Conservation (phyloP, 2,329 filamentous ascomycete species). For the Orbilia javanica region DNA sequence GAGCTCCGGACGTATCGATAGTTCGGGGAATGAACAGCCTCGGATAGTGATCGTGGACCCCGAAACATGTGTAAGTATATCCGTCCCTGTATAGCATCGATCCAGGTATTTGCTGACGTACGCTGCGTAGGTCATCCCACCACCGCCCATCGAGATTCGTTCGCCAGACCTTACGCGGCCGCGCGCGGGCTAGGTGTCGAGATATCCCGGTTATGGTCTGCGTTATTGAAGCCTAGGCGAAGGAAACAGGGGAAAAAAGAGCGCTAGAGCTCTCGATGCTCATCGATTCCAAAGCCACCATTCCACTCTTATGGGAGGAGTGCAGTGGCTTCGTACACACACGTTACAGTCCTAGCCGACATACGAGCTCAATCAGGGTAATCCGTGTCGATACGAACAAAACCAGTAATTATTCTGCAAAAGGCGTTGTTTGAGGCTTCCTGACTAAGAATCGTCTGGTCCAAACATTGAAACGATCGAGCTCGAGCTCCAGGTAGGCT, state of each 20-base stretch:
- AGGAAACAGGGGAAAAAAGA: background rate
- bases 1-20: background rate
- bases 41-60: background rate
- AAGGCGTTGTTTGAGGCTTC: constrained; percentile 22
- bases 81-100: background rate
- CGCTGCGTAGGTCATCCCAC: background rate
- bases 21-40: background rate
- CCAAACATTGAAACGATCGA: constrained; percentile 2
- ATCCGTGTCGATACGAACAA: constrained; percentile 5
- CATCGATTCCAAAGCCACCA: background rate
- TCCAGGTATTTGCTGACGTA: constrained; percentile 6
- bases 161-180: constrained; percentile 1
- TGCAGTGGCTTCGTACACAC: background rate
- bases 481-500: background rate
- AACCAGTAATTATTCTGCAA: background rate
- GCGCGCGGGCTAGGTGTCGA: background rate
- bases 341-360: background rate
- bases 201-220: constrained; percentile 10
- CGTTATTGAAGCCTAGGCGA: background rate
- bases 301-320: background rate
- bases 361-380: background rate
- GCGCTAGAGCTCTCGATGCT: constrained; percentile 5
- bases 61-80: background rate
- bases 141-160: background rate
- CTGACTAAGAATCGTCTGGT: constrained; percentile 20